Evolutionary conservation across 1,139 yeast genomes (phyloP), one percentile per base, ranked within the genome.

Genomic region (Sugiyamaella novakii): DNA sequence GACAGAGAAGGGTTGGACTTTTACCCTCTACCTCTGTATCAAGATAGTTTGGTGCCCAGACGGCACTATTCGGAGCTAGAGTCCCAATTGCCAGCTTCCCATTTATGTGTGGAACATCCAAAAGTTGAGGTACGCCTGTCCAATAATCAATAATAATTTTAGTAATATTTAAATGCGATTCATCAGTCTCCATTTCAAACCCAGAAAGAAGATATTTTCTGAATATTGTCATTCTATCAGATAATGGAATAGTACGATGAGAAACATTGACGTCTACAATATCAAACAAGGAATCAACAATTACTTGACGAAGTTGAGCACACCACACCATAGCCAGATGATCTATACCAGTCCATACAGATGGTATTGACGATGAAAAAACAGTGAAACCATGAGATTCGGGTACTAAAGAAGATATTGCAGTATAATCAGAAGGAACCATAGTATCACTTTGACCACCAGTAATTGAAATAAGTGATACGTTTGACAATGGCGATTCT

Each of bases 281-380:
- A 35, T 79, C 84, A 39, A 87, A 69, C 25, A 94, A 63, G 0
- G 81, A 70, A 40, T 74, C 72, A 10, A 87, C 84, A 2, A 92
- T 58, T 5, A 76, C 79, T 36, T 76, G 73, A 48, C 98, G 76
- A 34, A 89, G 70, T 64, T 92, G 98, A 52, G 83, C 86, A 68
- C 99, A 94, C 99, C 99, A 94, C 0, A 91, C 96, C 47, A 94
- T 83, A 0, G 98, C 98, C 58, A 89, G 75, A 68, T 94, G 99
- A 66, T 94, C 98, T 39, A 91, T 81, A 0, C 97, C 87, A 0
- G 96, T 84, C 96, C 98, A 92, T 0, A 92, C 97, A 5, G 76
- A 77, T 0, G 96, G 96, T 7, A 92, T 85, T 0, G 96, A 89
- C 0, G 92, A 83, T 0, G 97, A 79, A 59, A 82, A 87, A 0